Percentiles rank a stretch among this genome's conserved stretches.
Conservation (phyloP, 768 basidiomycete genomes). For the Tylopilus intermedius region DNA sequence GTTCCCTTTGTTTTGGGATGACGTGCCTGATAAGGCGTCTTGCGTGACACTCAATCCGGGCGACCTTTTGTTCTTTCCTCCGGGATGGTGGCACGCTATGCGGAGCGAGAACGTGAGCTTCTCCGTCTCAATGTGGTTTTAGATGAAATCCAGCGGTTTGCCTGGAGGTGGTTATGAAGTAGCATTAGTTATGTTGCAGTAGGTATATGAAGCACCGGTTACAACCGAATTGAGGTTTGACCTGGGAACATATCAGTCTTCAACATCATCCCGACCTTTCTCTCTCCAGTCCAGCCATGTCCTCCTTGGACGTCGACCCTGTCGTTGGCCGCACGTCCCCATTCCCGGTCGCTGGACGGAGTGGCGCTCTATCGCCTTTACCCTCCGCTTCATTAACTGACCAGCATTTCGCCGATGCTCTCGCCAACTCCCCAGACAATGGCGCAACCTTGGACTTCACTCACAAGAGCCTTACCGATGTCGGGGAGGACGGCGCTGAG, state of each 20-base stretch:
- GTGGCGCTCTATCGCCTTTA: constrained; percentile 26
- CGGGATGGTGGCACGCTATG: constrained; percentile 95
- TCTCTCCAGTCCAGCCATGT: constrained; percentile 20
- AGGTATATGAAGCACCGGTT: constrained; percentile 20
- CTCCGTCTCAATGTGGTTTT: constrained; percentile 92
- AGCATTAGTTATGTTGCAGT: background rate
- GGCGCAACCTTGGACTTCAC: constrained; percentile 84
- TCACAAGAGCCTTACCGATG: constrained; percentile 70
- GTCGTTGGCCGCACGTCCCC: constrained; percentile 26
- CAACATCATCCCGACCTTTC: constrained; percentile 1
- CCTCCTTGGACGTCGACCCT: constrained; percentile 28
- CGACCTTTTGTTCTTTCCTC: constrained; percentile 85
- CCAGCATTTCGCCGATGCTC: constrained; percentile 60
- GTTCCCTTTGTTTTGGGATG: constrained; percentile 50
- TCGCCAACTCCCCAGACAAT: constrained; percentile 62
- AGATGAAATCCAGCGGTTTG: constrained; percentile 28
- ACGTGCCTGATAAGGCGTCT: constrained; percentile 57
- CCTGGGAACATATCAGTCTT: constrained; percentile 20
- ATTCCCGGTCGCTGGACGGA: constrained; percentile 22
- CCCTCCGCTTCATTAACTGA: constrained; percentile 45
- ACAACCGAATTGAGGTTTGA: constrained; percentile 23
- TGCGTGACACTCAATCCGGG: constrained; percentile 68
- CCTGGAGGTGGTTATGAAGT: constrained; percentile 17
- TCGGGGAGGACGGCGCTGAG: constrained; percentile 70
- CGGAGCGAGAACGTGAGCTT: constrained; percentile 76